Evolutionary conservation across 2,329 filamentous ascomycete species (phyloP).

Genomic region (Colletotrichum sp.): DNA sequence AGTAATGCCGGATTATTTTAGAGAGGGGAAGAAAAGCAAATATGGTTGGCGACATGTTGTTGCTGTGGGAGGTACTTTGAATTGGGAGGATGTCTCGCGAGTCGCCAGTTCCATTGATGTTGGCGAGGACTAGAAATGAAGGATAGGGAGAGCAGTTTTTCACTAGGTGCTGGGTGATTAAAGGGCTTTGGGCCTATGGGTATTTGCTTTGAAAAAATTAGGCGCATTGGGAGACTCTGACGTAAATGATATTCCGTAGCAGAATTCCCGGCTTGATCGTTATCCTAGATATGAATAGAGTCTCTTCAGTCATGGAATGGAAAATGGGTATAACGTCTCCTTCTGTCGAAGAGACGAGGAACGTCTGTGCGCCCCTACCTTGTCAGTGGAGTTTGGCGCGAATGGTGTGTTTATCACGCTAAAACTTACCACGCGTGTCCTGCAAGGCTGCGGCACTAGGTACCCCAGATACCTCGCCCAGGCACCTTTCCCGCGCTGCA

Average conservation of each 20-base stretch:
- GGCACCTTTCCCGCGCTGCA: neutral
- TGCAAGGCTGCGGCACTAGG: conserved; percentile 4
- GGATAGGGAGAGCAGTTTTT: neutral
- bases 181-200: neutral
- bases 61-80: neutral
- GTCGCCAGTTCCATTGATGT: neutral
- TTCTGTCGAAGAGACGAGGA: neutral
- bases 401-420: neutral
- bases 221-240: neutral
- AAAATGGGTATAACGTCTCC: neutral
- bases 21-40: neutral
- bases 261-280: neutral
- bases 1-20: neutral
- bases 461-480: neutral
- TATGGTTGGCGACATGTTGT: neutral
- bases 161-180: neutral
- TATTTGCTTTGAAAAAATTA: neutral
- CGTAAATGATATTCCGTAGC: neutral
- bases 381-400: neutral
- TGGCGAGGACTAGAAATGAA: neutral
- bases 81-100: neutral
- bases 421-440: conserved; percentile 3
- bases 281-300: neutral
- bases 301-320: neutral
- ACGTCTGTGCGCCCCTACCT: neutral